Evolutionary conservation across 441 rosid species (phyloP), one percentile per base, ranked within the genome.

Genomic region (Populus tomentosa): DNA sequence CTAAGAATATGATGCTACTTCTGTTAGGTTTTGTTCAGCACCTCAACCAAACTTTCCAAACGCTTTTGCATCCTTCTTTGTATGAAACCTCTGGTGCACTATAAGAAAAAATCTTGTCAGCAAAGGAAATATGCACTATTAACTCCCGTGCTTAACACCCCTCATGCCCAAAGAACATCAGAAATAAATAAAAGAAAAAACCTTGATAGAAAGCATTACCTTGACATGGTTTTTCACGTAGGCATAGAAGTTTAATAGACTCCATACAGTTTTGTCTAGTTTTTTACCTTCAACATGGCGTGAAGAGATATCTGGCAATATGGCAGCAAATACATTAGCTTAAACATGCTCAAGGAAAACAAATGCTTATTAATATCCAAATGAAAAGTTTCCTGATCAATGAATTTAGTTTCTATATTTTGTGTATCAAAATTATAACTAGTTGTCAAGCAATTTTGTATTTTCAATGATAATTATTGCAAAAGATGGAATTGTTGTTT

Each of bases 51-150:
- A 81, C 82, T 82, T 23, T 90, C 89, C 88, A 90, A 68, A 65
- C 91, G 88, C 83, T 80, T 92, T 85, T 89, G 92, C 93, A 93
- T 90, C 84, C 90, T 86, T 82, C 98, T 88, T 79, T 93, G 97
- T 78, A 91, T 85, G 85, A 88, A 90, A 26, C 96, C 97, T 85
- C 87, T 90, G 61, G 93, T 90, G 85, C 97, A 88, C 98, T 93
- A 69, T 80, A 72, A 24, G 20, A 67, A 68, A 71, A 74, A 69
- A n/a, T 46, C 73, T 70, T 46, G 74, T 78, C 69, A 87, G 82
- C 63, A 61, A 10, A n/a, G 64, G 63, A 59, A 40, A 11, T 20
- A 46, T 79, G 75, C 66, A 11, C 70, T 36, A 32, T 72, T 13
- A 71, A 67, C 53, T 59, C 71, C 28, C 18, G 10, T 32, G 30